Conservation (phyloP, 1,284 basidiomycete genomes). For the Ganoderma multipileum region DNA sequence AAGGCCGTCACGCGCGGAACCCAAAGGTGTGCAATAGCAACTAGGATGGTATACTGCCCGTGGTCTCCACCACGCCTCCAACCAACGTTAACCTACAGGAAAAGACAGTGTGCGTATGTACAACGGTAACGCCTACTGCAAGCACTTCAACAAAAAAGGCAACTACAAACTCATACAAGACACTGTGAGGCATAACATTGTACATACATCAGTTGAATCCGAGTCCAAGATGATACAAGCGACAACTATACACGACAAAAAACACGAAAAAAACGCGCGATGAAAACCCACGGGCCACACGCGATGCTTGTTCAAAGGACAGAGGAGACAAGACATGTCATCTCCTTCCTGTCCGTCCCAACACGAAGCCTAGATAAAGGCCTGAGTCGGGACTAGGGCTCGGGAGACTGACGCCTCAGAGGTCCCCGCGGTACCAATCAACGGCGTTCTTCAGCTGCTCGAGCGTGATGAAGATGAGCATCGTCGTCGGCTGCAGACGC, state of each 20-base stretch:
- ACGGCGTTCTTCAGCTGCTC: conserved; percentile 78
- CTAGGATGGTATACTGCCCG: conserved; percentile 22
- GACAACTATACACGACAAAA: neutral
- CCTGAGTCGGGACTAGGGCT: too few relatives aligned
- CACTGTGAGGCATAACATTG: neutral
- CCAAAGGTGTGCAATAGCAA: neutral
- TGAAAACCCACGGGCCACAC: neutral
- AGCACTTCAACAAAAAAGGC: neutral
- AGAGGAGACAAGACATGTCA: too few relatives aligned
- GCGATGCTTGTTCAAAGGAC: neutral
- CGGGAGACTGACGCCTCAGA: conserved; percentile 3
- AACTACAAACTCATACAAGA: neutral
- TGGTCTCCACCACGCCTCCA: conserved; percentile 21
- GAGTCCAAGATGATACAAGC: neutral
- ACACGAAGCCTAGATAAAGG: too few relatives aligned
- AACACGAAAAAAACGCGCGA: neutral
- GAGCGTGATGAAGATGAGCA: conserved; percentile 84
- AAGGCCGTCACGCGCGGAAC: neutral
- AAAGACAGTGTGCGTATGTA: conserved; percentile 18
- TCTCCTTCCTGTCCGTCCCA: too few relatives aligned
- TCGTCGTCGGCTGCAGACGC: conserved; percentile 85
- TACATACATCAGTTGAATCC: neutral
- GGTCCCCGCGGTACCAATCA: conserved; percentile 50
- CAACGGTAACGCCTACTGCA: conserved; percentile 14
- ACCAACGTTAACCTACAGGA: conserved; percentile 20